phyloP scores from a whole-genome alignment of 2,329 filamentous ascomycete species.

The Penicillium nordicum region DNA sequence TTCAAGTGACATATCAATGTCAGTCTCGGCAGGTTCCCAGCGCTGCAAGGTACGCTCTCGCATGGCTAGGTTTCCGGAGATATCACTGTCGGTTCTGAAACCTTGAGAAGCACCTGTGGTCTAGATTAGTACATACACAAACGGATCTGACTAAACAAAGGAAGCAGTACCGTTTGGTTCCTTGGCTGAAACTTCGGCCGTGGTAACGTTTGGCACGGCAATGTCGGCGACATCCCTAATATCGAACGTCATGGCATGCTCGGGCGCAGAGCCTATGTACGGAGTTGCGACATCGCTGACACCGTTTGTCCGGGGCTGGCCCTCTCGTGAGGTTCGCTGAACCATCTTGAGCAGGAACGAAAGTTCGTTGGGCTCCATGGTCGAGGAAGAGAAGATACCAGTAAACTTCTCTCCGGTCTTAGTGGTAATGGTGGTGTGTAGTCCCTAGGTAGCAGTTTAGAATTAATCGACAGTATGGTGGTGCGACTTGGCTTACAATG shows the following conservation, averaged over 20 bases:
- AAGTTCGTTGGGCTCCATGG: constrained; percentile 51
- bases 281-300: constrained; percentile 37
- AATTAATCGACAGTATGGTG: constrained; percentile 14
- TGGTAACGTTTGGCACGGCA: constrained; percentile 51
- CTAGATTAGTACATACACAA: not conserved
- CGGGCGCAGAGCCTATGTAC: constrained; percentile 44
- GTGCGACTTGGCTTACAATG: constrained; percentile 48
- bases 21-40: constrained; percentile 69
- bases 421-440: constrained; percentile 53
- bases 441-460: constrained; percentile 45
- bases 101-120: constrained; percentile 57
- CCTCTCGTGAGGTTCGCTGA: constrained; percentile 46
- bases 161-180: constrained; percentile 55
- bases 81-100: constrained; percentile 86
- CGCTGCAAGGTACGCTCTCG: constrained; percentile 74
- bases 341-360: constrained; percentile 65
- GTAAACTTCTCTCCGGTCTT: constrained; percentile 60
- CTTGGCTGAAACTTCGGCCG: constrained; percentile 51
- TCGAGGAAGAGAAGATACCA: constrained; percentile 59
- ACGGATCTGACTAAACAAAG: not conserved
- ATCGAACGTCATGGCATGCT: constrained; percentile 58
- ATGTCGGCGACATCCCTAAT: constrained; percentile 59
- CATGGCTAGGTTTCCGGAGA: constrained; percentile 68
- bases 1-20: constrained; percentile 69
- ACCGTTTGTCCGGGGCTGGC: constrained; percentile 41